Conservation (phyloP, 352 stramenopile genomes). For the Pythium guiyangense region DNA sequence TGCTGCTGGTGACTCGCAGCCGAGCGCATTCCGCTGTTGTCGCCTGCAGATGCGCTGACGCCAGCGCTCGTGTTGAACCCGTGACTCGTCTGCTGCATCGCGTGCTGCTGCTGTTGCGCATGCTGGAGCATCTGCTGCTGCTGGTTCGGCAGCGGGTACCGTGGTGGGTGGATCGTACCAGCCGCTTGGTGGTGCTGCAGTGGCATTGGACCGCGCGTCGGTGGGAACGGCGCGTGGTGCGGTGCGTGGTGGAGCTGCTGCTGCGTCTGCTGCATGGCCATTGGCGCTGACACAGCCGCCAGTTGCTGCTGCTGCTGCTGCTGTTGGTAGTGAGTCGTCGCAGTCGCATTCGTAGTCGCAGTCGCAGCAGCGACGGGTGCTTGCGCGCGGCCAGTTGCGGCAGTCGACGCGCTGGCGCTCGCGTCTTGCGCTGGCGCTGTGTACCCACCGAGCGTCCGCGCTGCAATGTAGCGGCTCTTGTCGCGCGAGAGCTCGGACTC, state of each 20-base stretch:
- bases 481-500: slow-evolving; percentile 77
- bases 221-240: slow-evolving; percentile 13
- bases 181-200: slow-evolving; percentile 7
- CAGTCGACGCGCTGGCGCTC: background rate
- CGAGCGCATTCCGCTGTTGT: too few relatives aligned
- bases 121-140: too few relatives aligned
- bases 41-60: too few relatives aligned
- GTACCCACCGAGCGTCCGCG: slow-evolving; percentile 23
- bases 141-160: slow-evolving; percentile 9
- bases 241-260: slow-evolving; percentile 3
- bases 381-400: slow-evolving; percentile 2
- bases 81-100: too few relatives aligned
- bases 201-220: slow-evolving; percentile 12
- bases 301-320: slow-evolving; percentile 7
- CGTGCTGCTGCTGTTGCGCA: slow-evolving; percentile 8
- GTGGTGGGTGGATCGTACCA: slow-evolving; percentile 1
- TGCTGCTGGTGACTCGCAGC: too few relatives aligned
- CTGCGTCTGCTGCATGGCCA: background rate
- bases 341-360: background rate
- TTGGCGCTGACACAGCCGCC: background rate
- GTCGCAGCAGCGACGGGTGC: slow-evolving; percentile 1
- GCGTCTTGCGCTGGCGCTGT: slow-evolving; percentile 1
- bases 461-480: slow-evolving; percentile 53
- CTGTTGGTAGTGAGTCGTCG: slow-evolving; percentile 7
- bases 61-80: too few relatives aligned